Conservation (phyloP, 1,284 basidiomycete species). For the Ceratobasidium sp. region DNA sequence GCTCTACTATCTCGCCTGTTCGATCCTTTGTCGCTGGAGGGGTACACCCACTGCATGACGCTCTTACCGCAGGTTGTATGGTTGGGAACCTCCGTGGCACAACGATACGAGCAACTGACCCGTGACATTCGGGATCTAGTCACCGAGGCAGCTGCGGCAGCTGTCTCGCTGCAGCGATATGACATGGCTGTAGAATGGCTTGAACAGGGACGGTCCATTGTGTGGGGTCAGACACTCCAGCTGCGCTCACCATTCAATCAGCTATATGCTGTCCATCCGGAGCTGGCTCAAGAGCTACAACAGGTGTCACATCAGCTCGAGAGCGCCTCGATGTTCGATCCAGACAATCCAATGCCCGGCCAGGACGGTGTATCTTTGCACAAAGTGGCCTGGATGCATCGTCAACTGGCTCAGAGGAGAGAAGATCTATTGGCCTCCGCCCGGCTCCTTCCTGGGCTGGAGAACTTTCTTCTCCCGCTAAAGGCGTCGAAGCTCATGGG, state of each 20-base stretch:
- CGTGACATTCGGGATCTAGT: background rate
- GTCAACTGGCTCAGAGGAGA: background rate
- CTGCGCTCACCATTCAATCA: conserved; percentile 7
- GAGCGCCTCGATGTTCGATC: background rate
- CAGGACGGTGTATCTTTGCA: background rate
- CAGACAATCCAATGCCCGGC: background rate
- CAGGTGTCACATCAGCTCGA: conserved; percentile 4
- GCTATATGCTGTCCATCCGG: background rate
- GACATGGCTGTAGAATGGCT: conserved; percentile 11
- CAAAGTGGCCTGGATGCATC: background rate
- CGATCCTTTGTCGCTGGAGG: background rate
- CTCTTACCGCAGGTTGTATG: conserved; percentile 1
- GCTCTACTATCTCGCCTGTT: background rate
- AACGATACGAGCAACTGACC: background rate
- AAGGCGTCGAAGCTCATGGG: background rate
- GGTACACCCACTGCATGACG: background rate
- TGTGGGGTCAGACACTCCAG: conserved; percentile 7
- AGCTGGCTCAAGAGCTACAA: conserved; percentile 1
- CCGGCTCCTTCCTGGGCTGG: background rate
- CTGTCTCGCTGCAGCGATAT: background rate
- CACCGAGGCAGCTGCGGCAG: background rate
- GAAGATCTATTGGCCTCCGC: background rate
- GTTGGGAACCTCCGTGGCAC: background rate
- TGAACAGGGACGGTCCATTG: conserved; percentile 18
- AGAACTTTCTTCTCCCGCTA: background rate